These are phyloP conservation scores for Vigna reflexopilosa DNA, from an alignment of 306 rosid genomes.

Conservation along the genomic window DNA sequence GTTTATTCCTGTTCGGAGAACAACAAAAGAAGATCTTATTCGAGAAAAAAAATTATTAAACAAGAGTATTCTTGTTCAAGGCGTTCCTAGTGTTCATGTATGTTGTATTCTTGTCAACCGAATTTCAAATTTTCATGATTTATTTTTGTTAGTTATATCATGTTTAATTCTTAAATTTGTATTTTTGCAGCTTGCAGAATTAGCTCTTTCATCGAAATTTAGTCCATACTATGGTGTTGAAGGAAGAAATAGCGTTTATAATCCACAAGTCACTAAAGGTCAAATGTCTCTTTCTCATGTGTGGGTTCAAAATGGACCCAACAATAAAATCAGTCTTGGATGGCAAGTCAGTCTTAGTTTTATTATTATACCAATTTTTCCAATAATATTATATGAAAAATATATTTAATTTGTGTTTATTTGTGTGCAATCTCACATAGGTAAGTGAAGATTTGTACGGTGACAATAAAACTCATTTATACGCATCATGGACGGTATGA, in stretches of 20 bases:
- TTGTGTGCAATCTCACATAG: not conserved
- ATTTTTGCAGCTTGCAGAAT: not conserved
- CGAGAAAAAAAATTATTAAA: not conserved
- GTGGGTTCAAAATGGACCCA: too few relatives aligned
- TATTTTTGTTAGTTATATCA: not conserved
- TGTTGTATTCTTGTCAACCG: not conserved
- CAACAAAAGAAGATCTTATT: conserved; percentile 30
- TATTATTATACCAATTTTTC: too few relatives aligned
- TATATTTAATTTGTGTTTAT: not conserved
- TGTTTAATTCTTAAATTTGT: not conserved
- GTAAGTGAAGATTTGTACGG: conserved; percentile 9
- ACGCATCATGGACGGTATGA: conserved; percentile 16
- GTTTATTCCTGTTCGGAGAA: conserved; percentile 21
- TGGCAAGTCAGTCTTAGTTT: too few relatives aligned
- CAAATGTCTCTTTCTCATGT: too few relatives aligned
- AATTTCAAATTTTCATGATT: not conserved
- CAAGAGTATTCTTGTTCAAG: not conserved
- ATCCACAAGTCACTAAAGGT: not conserved
- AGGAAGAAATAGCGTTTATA: not conserved
- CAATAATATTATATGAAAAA: too few relatives aligned
- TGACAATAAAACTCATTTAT: not conserved
- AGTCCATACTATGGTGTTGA: not conserved
- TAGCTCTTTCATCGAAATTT: accelerated
- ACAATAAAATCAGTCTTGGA: too few relatives aligned
- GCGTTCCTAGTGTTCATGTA: not conserved